Evolutionary conservation across 208 protist species (phyloP).

Genomic region (Acanthamoeba triangularis): DNA sequence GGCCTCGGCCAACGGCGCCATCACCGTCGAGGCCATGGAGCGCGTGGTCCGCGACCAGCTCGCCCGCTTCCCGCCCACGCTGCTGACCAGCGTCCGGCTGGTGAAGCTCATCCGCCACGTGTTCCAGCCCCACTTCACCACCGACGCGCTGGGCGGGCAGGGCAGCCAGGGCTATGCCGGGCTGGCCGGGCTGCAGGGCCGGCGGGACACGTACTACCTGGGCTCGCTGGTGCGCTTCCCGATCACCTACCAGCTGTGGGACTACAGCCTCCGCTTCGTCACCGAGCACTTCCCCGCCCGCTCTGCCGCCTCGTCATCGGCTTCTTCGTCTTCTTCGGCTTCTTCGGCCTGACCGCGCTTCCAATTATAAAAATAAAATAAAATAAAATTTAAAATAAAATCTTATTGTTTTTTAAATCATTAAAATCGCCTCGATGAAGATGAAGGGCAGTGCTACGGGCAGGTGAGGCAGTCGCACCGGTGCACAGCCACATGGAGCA

Average conservation of each 20-base stretch:
- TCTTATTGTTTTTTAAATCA: no score
- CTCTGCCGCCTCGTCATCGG: no score
- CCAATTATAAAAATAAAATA: no score
- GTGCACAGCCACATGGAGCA: no score
- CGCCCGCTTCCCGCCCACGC: neutral
- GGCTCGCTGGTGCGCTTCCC: slow-evolving; percentile 45
- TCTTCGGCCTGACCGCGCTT: no score
- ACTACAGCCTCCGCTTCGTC: slow-evolving; percentile 17
- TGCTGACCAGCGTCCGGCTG: slow-evolving; percentile 47
- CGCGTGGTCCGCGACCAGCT: slow-evolving; percentile 21
- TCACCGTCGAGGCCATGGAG: slow-evolving; percentile 27
- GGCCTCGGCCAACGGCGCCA: slow-evolving; percentile 14
- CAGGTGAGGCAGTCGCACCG: no score
- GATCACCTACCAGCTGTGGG: slow-evolving; percentile 37
- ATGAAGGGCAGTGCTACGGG: no score
- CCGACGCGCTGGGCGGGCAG: neutral
- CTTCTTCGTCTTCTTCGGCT: no score
- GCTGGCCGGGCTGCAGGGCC: slow-evolving; percentile 12
- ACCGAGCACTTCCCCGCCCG: neutral
- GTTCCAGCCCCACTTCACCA: slow-evolving; percentile 71
- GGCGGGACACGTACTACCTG: slow-evolving; percentile 24
- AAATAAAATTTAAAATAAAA: no score
- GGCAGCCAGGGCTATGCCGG: neutral
- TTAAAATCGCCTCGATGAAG: no score
- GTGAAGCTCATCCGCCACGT: slow-evolving; percentile 46